Evolutionary conservation across 2,329 filamentous ascomycete genomes (phyloP), one percentile per base, ranked within the genome.

Genomic region (Penicillium frequentans): DNA sequence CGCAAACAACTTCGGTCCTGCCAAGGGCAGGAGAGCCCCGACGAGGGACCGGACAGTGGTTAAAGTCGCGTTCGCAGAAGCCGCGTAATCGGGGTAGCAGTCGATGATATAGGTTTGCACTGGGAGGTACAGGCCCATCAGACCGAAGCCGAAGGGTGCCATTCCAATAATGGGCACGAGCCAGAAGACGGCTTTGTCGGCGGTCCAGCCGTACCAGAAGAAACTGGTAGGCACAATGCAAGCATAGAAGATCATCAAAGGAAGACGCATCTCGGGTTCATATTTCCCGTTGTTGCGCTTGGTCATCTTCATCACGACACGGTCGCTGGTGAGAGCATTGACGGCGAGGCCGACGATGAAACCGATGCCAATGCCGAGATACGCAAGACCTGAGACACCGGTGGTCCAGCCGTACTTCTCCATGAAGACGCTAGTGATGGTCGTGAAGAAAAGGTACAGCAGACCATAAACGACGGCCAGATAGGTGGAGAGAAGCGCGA

Each of bases 101-200:
- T 87, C 85, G 19, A 88, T 81, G 4, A 87, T 75, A 62, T 89
- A 89, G n/a, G 83, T 85, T 52, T 86, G 82, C 42, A 83, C 79
- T 33, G 82, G 82, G 67, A 69, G 63, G 29, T 83, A 82, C 10
- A 70, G 56, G 1, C 66, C 62, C 54, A 84, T 84, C 9, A 81
- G 78, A 0, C 84, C 84, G 2, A 78, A 73, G 0, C 81, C 80
- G 21, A 84, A 83, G 7, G 84, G 74, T 2, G 77, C 74, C 4
- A 83, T 80, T 4, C 84, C 85, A 43, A 86, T 76, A 57, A 87
- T 84, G 0, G 84, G 83, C 14, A 84, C 75, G 24, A 86, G 81
- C 81, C 82, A 86, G 62, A 83, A 81, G 0, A 78, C 71, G 2
- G 74, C 65, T 31, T 76, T 72, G 44, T 85, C 72, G 0, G 82